Conservation (phyloP, 2,329 filamentous ascomycete genomes). For the Monilinia fructicola region DNA sequence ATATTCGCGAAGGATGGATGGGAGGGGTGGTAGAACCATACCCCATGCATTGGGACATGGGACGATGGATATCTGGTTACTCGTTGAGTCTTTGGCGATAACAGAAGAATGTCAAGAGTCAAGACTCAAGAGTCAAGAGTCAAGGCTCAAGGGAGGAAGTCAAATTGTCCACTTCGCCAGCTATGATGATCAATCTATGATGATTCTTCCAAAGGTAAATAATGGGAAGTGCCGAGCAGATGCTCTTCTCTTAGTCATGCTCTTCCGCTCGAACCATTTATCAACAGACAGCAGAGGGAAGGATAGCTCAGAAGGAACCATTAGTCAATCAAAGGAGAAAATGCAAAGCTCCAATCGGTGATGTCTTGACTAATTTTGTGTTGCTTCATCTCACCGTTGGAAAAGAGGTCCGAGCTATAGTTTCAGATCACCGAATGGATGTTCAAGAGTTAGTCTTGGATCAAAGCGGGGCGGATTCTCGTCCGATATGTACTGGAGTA, state of each 20-base stretch:
- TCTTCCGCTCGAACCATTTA: too few relatives aligned
- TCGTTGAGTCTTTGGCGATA: not conserved
- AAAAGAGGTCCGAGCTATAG: slow-evolving; percentile 7
- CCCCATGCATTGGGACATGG: not conserved
- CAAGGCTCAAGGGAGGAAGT: too few relatives aligned
- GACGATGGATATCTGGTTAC: not conserved
- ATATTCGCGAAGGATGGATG: not conserved
- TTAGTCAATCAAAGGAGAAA: too few relatives aligned
- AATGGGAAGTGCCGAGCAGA: too few relatives aligned
- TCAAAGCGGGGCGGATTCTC: not conserved
- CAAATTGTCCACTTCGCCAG: too few relatives aligned
- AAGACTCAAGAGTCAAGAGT: too few relatives aligned
- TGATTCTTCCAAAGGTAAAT: too few relatives aligned
- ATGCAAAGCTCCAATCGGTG: not conserved
- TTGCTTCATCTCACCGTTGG: slow-evolving; percentile 19
- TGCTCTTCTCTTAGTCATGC: too few relatives aligned
- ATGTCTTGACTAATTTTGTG: not conserved
- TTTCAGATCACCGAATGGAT: not conserved
- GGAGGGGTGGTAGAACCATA: slow-evolving; percentile 8
- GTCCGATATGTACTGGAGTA: slow-evolving; percentile 1
- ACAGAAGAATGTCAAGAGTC: too few relatives aligned
- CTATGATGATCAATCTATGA: too few relatives aligned
- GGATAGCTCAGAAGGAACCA: too few relatives aligned
- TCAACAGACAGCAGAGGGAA: too few relatives aligned
- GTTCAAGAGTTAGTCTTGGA: not conserved